phyloP scores from a whole-genome alignment of 768 basidiomycete genomes.

The Trametopsis cervina region DNA sequence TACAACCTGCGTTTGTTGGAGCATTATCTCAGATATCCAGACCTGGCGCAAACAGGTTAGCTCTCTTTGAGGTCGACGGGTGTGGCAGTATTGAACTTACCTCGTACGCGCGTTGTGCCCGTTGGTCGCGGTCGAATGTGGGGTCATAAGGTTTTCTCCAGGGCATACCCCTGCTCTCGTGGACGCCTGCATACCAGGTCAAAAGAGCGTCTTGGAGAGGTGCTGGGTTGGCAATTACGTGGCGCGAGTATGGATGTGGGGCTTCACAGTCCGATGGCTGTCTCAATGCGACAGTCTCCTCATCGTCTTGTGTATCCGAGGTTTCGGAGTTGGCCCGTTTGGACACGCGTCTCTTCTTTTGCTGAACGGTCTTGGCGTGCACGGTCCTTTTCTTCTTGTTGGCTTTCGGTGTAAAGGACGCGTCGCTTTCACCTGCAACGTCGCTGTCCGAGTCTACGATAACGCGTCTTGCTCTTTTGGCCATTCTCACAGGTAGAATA shows the following conservation, averaged over 20 bases:
- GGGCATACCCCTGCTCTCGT: conserved; percentile 75
- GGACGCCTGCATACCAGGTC: conserved; percentile 67
- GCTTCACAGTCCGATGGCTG: not conserved
- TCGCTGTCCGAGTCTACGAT: conserved; percentile 14
- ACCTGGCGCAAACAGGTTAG: conserved; percentile 38
- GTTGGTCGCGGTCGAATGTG: conserved; percentile 44
- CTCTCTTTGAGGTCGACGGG: not conserved
- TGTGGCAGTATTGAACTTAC: conserved; percentile 33
- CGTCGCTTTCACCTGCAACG: conserved; percentile 18
- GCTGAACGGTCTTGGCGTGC: conserved; percentile 10
- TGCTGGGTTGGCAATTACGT: conserved; percentile 36
- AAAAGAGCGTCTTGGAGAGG: conserved; percentile 44
- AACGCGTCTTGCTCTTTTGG: conserved; percentile 23
- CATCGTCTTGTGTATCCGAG: not conserved
- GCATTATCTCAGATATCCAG: conserved; percentile 91
- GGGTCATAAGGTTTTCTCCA: conserved; percentile 77
- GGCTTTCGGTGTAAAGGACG: conserved; percentile 15
- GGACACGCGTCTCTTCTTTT: not conserved
- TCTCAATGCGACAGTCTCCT: conserved; percentile 1
- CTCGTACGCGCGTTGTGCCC: conserved; percentile 88
- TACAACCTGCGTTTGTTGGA: conserved; percentile 91
- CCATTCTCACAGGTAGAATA: conserved; percentile 18
- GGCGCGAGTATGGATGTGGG: conserved; percentile 45
- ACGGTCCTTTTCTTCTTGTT: not conserved
- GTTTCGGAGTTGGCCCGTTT: not conserved